Percentiles rank a stretch among this genome's conserved stretches.
Conservation (phyloP, 2,329 filamentous ascomycete species). For the Cercospora brassicicola region DNA sequence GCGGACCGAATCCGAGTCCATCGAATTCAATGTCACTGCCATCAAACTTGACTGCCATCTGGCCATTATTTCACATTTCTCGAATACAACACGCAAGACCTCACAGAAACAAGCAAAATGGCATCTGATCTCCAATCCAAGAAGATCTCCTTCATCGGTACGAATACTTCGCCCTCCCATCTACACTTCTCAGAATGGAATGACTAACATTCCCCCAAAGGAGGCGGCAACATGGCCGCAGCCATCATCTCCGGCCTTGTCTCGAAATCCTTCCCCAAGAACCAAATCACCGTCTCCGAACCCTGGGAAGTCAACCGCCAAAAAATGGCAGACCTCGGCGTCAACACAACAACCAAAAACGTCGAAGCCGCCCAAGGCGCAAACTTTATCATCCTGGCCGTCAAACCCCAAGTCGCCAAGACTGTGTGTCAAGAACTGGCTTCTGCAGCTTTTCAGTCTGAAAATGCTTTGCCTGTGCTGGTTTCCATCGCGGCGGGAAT, state of each 20-base stretch:
- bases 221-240: constrained; percentile 35
- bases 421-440: constrained; percentile 32
- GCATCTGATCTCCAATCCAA: constrained; percentile 23
- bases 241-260: constrained; percentile 34
- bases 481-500: constrained; percentile 34
- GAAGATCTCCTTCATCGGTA: constrained; percentile 33
- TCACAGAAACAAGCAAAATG: not conserved
- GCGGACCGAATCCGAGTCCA: constrained; percentile 2
- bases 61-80: not conserved
- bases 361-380: constrained; percentile 28
- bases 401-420: constrained; percentile 35
- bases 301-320: constrained; percentile 35
- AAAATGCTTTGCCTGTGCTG: constrained; percentile 24
- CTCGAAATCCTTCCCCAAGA: constrained; percentile 26
- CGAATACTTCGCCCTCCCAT: too few species aligned
- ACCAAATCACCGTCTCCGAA: constrained; percentile 33
- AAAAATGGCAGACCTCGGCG: constrained; percentile 33
- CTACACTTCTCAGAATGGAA: too few species aligned
- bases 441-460: constrained; percentile 22
- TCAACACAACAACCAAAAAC: constrained; percentile 31
- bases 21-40: constrained; percentile 4
- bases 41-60: constrained; percentile 8
- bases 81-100: not conserved
- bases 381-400: constrained; percentile 33
- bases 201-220: constrained; percentile 16